Base-by-base conservation (phyloP, 345 rosid species). In the Psidium guajava region DNA sequence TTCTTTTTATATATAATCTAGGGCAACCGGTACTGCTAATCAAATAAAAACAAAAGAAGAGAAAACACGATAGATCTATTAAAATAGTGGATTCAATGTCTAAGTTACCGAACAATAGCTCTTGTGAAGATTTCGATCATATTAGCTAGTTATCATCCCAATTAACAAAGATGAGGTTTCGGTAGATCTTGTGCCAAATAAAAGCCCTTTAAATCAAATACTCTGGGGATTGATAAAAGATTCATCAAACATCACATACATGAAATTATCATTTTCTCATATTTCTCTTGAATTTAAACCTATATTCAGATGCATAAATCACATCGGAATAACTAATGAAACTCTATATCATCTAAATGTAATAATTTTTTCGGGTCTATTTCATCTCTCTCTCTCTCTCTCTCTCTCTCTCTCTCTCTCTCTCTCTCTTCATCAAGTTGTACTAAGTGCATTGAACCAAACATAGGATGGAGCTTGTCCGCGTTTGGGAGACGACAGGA, bases 171-270 rank as follows among this genome's bases (percentile, higher is more conserved):
- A n/a, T n/a, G n/a, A n/a, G n/a, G n/a, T n/a, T n/a, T n/a, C n/a
- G n/a, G n/a, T n/a, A n/a, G n/a, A n/a, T n/a, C n/a, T n/a, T n/a
- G n/a, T n/a, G n/a, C n/a, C n/a, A 28, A 28, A 61, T 0, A 15
- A 1, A 59, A 27, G 4, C 21, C 42, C 42, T 9, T 61, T 28
- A 64, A 3, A 28, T 64, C 22, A 28, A 64, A 5, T 64, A 16
- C 22, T 28, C 22, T 28, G 36, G 3, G 4, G 24, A 1, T 28
- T 0, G 0, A 18, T 64, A 3, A 9, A 15, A 61, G 42, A 15
- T 21, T 64, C 42, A 0, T 28, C 32, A 0, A 11, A 5, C 6
- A 15, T 3, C 11, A 0, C 12, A 0, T 64, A 0, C 12, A 0
- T 64, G 42, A 7, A 28, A 28, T 64, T 8, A 8, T 0, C 21